Conservation (phyloP, 2,329 filamentous ascomycete species). For the Trichoderma arundinaceum region DNA sequence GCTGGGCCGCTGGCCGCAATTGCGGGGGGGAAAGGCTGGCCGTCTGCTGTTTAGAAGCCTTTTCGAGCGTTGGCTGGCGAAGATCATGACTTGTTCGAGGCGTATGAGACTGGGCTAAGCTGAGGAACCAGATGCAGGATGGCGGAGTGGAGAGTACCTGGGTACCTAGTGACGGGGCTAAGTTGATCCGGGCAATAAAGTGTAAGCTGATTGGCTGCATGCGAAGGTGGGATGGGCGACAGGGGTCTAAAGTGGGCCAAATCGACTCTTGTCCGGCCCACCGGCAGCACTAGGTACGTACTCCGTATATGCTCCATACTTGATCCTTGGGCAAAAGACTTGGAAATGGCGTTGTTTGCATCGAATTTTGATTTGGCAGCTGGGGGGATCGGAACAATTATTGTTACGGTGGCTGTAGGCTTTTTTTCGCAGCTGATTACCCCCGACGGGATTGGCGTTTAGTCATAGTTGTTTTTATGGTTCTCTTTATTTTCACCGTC, state of each 20-base stretch:
- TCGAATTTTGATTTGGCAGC: neutral
- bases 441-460: neutral
- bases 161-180: neutral
- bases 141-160: slow-evolving; percentile 5
- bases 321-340: neutral
- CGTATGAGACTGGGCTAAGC: slow-evolving; percentile 16
- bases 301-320: neutral
- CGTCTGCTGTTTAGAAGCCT: slow-evolving; percentile 16
- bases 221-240: too few species aligned
- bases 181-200: slow-evolving; percentile 21
- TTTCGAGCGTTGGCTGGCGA: slow-evolving; percentile 15
- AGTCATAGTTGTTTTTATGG: neutral
- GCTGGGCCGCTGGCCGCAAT: neutral
- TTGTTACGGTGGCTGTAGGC: neutral
- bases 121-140: slow-evolving; percentile 4
- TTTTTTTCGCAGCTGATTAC: neutral
- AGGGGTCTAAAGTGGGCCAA: neutral
- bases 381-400: neutral
- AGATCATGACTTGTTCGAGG: slow-evolving; percentile 13
- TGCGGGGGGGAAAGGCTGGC: slow-evolving; percentile 4
- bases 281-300: neutral
- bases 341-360: slow-evolving; percentile 11
- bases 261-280: neutral
- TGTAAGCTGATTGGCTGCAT: neutral
- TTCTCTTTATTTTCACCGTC: neutral